Evolutionary conservation across 2,329 filamentous ascomycete species (phyloP).

Genomic region (Aspergillus hiratsukae): DNA sequence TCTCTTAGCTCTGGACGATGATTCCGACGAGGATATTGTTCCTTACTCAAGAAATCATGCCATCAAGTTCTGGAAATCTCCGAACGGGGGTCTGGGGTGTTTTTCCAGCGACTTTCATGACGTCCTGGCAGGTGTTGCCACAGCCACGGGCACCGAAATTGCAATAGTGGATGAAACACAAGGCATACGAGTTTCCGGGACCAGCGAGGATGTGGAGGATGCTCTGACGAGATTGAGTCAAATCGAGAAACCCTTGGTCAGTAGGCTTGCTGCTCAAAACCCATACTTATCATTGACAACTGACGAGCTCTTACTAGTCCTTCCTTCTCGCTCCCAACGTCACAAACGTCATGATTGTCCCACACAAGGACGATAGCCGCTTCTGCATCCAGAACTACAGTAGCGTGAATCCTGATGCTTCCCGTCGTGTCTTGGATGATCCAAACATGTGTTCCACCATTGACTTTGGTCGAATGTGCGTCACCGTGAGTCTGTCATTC

Average conservation of each 20-base stretch:
- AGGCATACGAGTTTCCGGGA: slow-evolving; percentile 24
- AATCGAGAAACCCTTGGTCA: slow-evolving; percentile 27
- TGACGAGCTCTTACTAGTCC: slow-evolving; percentile 13
- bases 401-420: slow-evolving; percentile 14
- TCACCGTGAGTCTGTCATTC: slow-evolving; percentile 16
- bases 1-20: slow-evolving; percentile 13
- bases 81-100: slow-evolving; percentile 19
- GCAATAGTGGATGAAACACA: slow-evolving; percentile 16
- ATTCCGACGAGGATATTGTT: slow-evolving; percentile 13
- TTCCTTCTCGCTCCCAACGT: slow-evolving; percentile 12
- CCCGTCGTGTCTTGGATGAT: slow-evolving; percentile 22
- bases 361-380: slow-evolving; percentile 1
- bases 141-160: slow-evolving; percentile 25
- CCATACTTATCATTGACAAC: background rate
- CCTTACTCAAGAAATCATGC: slow-evolving; percentile 4
- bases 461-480: slow-evolving; percentile 20
- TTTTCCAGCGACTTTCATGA: slow-evolving; percentile 17
- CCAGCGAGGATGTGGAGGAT: slow-evolving; percentile 21
- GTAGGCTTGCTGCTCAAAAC: background rate
- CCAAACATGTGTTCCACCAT: slow-evolving; percentile 6
- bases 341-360: slow-evolving; percentile 16
- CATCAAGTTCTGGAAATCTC: slow-evolving; percentile 23
- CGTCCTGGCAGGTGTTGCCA: slow-evolving; percentile 19
- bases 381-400: slow-evolving; percentile 18
- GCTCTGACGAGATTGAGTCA: slow-evolving; percentile 24